A percentile compares a stretch with the other conserved stretches of the same genome.
These are phyloP conservation scores for Lentinula raphanica DNA, from an alignment of 768 basidiomycete species.

Conservation along the genomic window DNA sequence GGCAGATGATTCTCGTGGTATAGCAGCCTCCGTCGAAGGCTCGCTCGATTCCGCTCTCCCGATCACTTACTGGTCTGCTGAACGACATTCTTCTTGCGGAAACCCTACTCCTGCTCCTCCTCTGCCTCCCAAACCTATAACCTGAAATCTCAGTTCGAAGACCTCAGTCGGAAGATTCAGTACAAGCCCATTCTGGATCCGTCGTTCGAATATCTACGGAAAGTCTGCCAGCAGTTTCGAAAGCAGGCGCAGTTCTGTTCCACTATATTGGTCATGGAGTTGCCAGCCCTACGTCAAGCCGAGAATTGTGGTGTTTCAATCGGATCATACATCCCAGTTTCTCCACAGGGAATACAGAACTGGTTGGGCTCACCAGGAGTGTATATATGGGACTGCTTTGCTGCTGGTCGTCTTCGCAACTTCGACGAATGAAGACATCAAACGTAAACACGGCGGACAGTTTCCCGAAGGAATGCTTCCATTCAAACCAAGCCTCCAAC, in stretches of 20 bases:
- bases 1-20: constrained; percentile 23
- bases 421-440: constrained; percentile 69
- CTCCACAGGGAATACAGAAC: constrained; percentile 84
- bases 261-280: constrained; percentile 99
- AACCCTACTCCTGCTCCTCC: constrained; percentile 72
- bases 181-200: constrained; percentile 96
- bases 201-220: constrained; percentile 86
- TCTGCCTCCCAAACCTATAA: constrained; percentile 66
- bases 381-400: constrained; percentile 98
- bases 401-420: constrained; percentile 91
- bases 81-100: constrained; percentile 86
- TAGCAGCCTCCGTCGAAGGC: constrained; percentile 40
- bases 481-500: constrained; percentile 84
- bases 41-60: constrained; percentile 41
- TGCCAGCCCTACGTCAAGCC: constrained; percentile 90
- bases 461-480: constrained; percentile 58
- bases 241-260: constrained; percentile 84
- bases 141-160: constrained; percentile 93
- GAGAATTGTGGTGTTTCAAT: constrained; percentile 99
- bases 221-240: constrained; percentile 77
- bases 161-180: constrained; percentile 86
- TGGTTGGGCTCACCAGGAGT: constrained; percentile 95
- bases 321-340: constrained; percentile 95
- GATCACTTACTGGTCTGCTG: constrained; percentile 80
- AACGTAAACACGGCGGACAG: constrained; percentile 53